Evolutionary conservation across 1,139 yeast species (phyloP).

Genomic region (Lodderomyces jiufengensis): DNA sequence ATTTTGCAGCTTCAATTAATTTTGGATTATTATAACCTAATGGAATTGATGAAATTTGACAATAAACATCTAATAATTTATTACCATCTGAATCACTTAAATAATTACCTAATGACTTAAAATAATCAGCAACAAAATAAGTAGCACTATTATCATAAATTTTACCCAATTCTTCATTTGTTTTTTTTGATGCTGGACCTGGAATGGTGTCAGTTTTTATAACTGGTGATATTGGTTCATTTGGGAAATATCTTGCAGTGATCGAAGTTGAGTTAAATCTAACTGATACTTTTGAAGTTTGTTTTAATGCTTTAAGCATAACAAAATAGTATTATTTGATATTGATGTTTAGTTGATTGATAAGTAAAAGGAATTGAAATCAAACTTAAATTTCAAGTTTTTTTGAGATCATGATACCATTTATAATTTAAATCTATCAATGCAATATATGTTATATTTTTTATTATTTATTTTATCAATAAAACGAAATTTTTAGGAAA

Average conservation of each 20-base stretch:
- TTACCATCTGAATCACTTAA: conserved; percentile 72
- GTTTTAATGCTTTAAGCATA: conserved; percentile 10
- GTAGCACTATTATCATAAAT: conserved; percentile 67
- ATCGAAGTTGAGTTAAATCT: conserved; percentile 13
- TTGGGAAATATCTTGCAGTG: conserved; percentile 33
- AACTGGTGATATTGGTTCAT: conserved; percentile 52
- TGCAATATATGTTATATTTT: too few relatives aligned
- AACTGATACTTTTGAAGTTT: conserved; percentile 3
- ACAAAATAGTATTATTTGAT: too few relatives aligned
- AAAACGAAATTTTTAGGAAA: too few relatives aligned
- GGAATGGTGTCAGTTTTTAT: conserved; percentile 49
- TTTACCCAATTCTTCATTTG: conserved; percentile 46
- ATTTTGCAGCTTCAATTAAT: conserved; percentile 55
- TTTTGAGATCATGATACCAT: too few relatives aligned
- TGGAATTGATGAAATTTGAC: conserved; percentile 73
- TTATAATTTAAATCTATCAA: too few relatives aligned
- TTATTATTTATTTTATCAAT: too few relatives aligned
- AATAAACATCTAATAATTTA: conserved; percentile 58
- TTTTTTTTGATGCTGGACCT: conserved; percentile 53
- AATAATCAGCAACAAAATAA: conserved; percentile 66
- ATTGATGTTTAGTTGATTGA: too few relatives aligned
- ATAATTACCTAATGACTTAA: conserved; percentile 65
- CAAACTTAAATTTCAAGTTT: too few relatives aligned
- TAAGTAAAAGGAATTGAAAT: too few relatives aligned
- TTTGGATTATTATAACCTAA: conserved; percentile 77